Conservation (phyloP, 257 asterid genomes). For the Solanum rostratum region DNA sequence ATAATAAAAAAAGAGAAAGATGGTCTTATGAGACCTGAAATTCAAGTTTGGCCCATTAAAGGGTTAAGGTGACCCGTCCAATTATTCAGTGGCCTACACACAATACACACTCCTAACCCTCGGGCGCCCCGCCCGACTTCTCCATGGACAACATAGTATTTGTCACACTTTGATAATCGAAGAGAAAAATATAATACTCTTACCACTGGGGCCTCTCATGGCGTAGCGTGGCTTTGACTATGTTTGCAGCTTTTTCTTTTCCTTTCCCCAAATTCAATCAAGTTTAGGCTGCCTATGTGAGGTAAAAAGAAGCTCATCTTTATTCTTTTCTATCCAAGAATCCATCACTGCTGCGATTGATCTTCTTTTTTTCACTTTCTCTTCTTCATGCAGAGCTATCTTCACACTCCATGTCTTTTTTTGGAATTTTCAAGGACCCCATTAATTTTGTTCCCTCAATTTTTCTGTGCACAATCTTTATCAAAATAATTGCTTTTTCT, state of each 20-base stretch:
- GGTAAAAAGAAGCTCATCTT: background rate
- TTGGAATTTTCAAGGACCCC: background rate
- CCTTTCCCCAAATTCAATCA: background rate
- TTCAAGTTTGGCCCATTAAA: background rate
- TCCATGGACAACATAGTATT: background rate
- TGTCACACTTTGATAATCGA: background rate
- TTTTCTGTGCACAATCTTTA: background rate
- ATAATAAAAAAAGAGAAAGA: background rate
- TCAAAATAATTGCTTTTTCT: background rate
- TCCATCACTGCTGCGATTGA: background rate
- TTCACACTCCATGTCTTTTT: background rate
- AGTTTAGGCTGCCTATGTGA: background rate
- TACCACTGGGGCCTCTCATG: background rate
- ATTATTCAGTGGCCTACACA: background rate
- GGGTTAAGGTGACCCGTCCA: background rate
- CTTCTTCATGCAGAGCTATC: background rate
- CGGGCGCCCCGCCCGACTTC: background rate
- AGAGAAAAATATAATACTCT: background rate
- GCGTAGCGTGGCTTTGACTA: slow-evolving; percentile 1
- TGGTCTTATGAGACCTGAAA: background rate
- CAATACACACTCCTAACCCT: background rate
- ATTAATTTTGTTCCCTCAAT: background rate
- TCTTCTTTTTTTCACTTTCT: background rate
- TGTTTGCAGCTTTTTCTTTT: background rate
- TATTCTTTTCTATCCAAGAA: background rate